phyloP scores from a whole-genome alignment of 257 asterid species.

The Scutellaria minor region DNA sequence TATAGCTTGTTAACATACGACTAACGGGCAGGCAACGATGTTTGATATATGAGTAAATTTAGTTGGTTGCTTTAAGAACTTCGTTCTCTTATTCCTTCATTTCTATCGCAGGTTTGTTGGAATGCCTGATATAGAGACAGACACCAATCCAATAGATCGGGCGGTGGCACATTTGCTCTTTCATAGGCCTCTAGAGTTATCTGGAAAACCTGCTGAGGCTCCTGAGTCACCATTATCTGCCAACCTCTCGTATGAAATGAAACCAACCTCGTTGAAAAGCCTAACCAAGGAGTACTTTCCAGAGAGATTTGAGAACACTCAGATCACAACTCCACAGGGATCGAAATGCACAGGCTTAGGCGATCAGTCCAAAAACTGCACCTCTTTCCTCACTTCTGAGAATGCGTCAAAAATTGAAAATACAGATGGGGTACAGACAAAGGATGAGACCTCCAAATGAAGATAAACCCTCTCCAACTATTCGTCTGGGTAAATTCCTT shows the following conservation, averaged over 20 bases:
- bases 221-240: conserved; percentile 58
- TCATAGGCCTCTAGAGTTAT: conserved; percentile 59
- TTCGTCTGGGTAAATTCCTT: conserved; percentile 49
- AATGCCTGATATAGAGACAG: conserved; percentile 63
- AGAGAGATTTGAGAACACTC: conserved; percentile 43
- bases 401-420: conserved; percentile 44
- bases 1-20: background rate
- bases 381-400: conserved; percentile 41
- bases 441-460: conserved; percentile 46
- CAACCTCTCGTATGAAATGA: conserved; percentile 47
- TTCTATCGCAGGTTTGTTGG: conserved; percentile 55
- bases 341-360: conserved; percentile 45
- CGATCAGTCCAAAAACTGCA: conserved; percentile 36
- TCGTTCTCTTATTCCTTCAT: conserved; percentile 26
- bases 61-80: background rate
- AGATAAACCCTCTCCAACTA: conserved; percentile 22
- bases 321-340: conserved; percentile 47
- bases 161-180: conserved; percentile 86
- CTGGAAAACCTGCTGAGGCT: conserved; percentile 57
- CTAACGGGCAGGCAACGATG: background rate
- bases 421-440: conserved; percentile 37
- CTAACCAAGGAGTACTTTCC: conserved; percentile 37
- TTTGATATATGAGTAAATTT: conserved; percentile 5
- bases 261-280: conserved; percentile 39
- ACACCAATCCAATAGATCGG: conserved; percentile 89